Conservation (phyloP, 352 stramenopile genomes). For the Phytophthora pistaciae region DNA sequence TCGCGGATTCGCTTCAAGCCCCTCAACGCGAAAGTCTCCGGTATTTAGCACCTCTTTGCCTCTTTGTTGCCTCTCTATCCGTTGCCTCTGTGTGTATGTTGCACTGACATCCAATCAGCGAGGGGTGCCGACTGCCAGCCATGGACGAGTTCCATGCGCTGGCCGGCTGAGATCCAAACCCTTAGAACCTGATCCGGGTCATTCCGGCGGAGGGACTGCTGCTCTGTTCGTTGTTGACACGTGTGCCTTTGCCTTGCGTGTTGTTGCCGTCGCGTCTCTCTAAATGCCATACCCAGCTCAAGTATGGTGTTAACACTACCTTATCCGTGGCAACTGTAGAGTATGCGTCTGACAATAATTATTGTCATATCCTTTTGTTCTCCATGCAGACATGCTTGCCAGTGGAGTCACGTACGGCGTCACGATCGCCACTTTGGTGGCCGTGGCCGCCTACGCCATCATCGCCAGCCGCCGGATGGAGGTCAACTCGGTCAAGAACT, state of each 20-base stretch:
- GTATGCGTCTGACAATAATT: background rate
- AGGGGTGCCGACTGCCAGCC: slow-evolving; percentile 48
- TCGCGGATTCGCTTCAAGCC: slow-evolving; percentile 9
- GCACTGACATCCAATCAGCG: slow-evolving; percentile 45
- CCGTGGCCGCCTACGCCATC: slow-evolving; percentile 64
- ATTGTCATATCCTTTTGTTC: background rate
- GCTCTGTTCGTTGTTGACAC: slow-evolving; percentile 25
- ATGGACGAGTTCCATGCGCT: slow-evolving; percentile 38
- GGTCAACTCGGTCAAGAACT: slow-evolving; percentile 57
- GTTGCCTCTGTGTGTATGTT: slow-evolving; percentile 1
- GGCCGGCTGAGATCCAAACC: slow-evolving; percentile 53
- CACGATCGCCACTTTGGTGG: slow-evolving; percentile 59
- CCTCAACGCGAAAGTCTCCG: background rate
- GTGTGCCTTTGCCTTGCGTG: slow-evolving; percentile 8
- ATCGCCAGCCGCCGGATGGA: slow-evolving; percentile 52
- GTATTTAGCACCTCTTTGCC: slow-evolving; percentile 1
- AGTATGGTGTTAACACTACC: background rate
- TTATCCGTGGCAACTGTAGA: background rate
- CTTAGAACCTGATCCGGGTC: slow-evolving; percentile 57
- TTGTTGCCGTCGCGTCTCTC: background rate
- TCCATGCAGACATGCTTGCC: slow-evolving; percentile 38
- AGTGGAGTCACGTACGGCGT: slow-evolving; percentile 47
- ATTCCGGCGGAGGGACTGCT: slow-evolving; percentile 56
- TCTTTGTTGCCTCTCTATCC: background rate
- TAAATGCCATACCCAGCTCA: background rate